These are phyloP conservation scores for Mesembryanthemum crystallinum DNA, from an alignment of 148 eudicot genomes.

Conservation along the genomic window DNA sequence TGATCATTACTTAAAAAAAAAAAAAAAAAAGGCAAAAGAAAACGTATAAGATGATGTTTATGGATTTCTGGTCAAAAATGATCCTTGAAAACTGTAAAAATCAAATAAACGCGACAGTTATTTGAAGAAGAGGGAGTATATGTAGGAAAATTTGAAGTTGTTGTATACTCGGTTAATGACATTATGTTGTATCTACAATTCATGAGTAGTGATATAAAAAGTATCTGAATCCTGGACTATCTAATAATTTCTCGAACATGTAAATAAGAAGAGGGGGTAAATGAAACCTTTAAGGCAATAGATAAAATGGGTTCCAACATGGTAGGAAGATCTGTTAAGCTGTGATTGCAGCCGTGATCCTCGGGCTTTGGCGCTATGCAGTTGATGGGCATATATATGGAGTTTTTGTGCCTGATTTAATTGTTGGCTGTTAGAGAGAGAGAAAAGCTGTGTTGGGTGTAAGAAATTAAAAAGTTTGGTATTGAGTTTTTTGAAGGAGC, in stretches of 20 bases:
- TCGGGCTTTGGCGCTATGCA: slow-evolving; percentile 22
- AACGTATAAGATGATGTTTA: too few relatives aligned
- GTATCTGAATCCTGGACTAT: too few relatives aligned
- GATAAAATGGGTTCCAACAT: slow-evolving; percentile 44
- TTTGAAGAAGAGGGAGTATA: too few relatives aligned
- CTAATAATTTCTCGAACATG: too few relatives aligned
- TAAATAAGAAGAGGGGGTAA: neutral
- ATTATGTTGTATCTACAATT: too few relatives aligned
- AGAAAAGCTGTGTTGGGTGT: slow-evolving; percentile 16
- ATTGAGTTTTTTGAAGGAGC: slow-evolving; percentile 16
- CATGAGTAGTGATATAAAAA: too few relatives aligned
- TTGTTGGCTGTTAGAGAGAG: neutral
- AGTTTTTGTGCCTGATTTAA: neutral
- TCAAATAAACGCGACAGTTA: too few relatives aligned
- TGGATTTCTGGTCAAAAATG: too few relatives aligned
- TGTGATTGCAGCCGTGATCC: slow-evolving; percentile 13
- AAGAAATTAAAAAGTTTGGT: slow-evolving; percentile 23
- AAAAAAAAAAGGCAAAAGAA: too few relatives aligned
- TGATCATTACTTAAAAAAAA: neutral
- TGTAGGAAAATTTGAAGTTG: too few relatives aligned
- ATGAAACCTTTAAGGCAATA: slow-evolving; percentile 64
- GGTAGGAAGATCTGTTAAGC: slow-evolving; percentile 14
- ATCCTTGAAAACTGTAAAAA: too few relatives aligned
- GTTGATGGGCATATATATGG: slow-evolving; percentile 22
- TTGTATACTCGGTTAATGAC: too few relatives aligned